Percentiles rank a stretch among this genome's conserved stretches.
phyloP scores from a whole-genome alignment of 306 rosid species.

The Adenanthera pavonina region DNA sequence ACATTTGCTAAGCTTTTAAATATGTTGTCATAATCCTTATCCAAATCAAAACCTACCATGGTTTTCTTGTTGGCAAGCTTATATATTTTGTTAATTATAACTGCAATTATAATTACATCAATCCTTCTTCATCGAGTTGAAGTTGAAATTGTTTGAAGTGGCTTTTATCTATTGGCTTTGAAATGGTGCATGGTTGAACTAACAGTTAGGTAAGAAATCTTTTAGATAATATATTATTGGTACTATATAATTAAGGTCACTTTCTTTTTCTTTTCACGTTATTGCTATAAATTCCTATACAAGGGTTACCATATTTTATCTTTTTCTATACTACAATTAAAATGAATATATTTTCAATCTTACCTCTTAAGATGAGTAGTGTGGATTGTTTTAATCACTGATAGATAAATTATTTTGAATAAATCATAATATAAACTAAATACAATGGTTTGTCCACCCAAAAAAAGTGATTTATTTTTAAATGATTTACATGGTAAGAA shows the following conservation, averaged over 20 bases:
- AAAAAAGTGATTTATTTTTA: too few species aligned
- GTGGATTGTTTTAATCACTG: not conserved
- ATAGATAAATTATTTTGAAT: not conserved
- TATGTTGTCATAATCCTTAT: not conserved
- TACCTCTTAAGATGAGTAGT: not conserved
- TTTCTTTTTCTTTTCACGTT: not conserved
- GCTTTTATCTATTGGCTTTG: not conserved
- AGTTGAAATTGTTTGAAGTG: not conserved
- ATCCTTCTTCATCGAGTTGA: not conserved
- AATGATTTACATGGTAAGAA: not conserved
- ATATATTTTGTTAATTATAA: not conserved
- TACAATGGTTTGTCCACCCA: too few species aligned
- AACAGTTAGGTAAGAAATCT: slow-evolving; percentile 6
- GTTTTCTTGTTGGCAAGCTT: not conserved
- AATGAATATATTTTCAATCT: not conserved
- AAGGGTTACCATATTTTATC: not conserved
- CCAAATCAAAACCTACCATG: slow-evolving; percentile 4
- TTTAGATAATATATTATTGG: not conserved
- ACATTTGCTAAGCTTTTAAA: not conserved
- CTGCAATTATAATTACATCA: not conserved
- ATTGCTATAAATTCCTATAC: not conserved
- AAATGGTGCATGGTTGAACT: not conserved
- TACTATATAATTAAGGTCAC: not conserved
- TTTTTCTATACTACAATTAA: not conserved
- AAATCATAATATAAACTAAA: too few species aligned